Base-by-base conservation (phyloP, 352 stramenopile genomes). In the Pythium grandisporangium region DNA sequence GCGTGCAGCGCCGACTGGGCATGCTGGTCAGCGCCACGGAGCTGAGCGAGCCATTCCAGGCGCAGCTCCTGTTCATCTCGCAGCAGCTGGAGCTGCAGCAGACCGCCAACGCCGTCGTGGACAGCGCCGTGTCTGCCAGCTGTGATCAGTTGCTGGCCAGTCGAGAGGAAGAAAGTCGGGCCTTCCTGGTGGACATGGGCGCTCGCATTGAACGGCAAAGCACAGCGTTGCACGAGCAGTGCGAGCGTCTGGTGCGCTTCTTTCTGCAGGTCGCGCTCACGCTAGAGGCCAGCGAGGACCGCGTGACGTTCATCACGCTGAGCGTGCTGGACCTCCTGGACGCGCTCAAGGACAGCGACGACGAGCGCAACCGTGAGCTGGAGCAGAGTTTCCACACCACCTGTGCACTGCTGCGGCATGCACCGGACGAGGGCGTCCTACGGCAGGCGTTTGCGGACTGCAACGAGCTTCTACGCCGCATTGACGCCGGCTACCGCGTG, bases 401-500 rank as follows among this genome's bases (percentile, higher is more conserved):
- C 22, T 81, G 66, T 19, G 60, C 77, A 20, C 56, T 55, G 1
- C 48, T 95, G 20, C 76, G 84, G 14, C 84, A 95, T 42, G 76
- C 84, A 2, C 70, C 82, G 0, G 77, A 87, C 41, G 63, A 77
- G 25, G 46, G 26, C 0, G 51, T 72, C 14, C 55, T 96, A 12
- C 61, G 84, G 16, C 36, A 44, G 2, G 68, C 71, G 19, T 95
- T 95, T 39, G 46, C 65, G 5, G 50, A 40, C 1, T 71, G 65
- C 1, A 66, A 70, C 0, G 48, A 57, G 12, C 30, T 95, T 2
- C 59, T 96, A 2, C 64, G 69, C 19, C 20, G 59, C 12, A 78
- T 95, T 26, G 85, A 95, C 52, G 48, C 32, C 5, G 70, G 78
- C 19, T 95, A 96, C 55, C 75, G 85, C 10, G 40, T 62, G 11